Evolutionary conservation across 2,329 filamentous ascomycete species (phyloP).

Genomic region (Hypoxylon sp.): DNA sequence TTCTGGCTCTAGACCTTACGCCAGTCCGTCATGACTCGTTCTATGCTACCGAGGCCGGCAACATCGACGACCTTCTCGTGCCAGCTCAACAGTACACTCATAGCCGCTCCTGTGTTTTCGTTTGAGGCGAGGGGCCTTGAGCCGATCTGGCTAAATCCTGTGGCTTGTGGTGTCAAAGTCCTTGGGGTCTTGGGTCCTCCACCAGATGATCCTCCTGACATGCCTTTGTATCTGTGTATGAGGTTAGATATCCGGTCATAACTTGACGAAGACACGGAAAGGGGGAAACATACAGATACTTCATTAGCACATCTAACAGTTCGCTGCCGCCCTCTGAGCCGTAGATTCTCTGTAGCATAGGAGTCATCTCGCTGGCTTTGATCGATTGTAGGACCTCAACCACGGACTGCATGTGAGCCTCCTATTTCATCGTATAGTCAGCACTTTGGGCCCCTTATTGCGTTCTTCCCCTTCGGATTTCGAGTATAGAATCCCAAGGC

Average conservation of each 20-base stretch:
- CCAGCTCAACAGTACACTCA: slow-evolving; percentile 98
- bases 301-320: slow-evolving; percentile 93
- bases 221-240: slow-evolving; percentile 83
- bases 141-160: slow-evolving; percentile 87
- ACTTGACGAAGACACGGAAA: background rate
- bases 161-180: slow-evolving; percentile 78
- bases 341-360: slow-evolving; percentile 86
- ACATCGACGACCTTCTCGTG: slow-evolving; percentile 98
- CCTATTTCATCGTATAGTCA: slow-evolving; percentile 63
- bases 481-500: slow-evolving; percentile 16
- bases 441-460: slow-evolving; percentile 33
- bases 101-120: slow-evolving; percentile 84
- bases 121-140: slow-evolving; percentile 65
- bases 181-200: slow-evolving; percentile 59
- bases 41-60: slow-evolving; percentile 90
- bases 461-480: slow-evolving; percentile 25
- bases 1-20: slow-evolving; percentile 77
- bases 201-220: slow-evolving; percentile 67
- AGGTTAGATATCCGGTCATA: slow-evolving; percentile 19
- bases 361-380: slow-evolving; percentile 94
- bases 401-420: slow-evolving; percentile 87
- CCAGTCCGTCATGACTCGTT: slow-evolving; percentile 95
- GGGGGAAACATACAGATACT: slow-evolving; percentile 81
- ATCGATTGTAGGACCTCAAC: slow-evolving; percentile 96
- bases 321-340: slow-evolving; percentile 83